Percentiles rank a stretch among this genome's conserved stretches.
Evolutionary conservation across 345 rosid genomes (phyloP).

Genomic region (Salix viminalis): DNA sequence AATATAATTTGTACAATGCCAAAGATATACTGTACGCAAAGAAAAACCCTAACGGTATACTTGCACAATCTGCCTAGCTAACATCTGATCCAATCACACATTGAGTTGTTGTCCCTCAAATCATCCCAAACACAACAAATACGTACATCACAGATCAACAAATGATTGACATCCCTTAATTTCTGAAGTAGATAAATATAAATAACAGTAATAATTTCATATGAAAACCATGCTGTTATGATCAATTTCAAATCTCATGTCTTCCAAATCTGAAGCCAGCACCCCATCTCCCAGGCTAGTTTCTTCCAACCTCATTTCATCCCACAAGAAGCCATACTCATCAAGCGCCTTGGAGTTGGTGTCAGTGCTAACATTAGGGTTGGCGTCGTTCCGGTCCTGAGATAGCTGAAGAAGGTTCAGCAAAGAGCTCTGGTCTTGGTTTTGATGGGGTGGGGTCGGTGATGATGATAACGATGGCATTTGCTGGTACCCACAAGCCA

Average conservation of each 20-base stretch:
- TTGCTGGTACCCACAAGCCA: constrained; percentile 28
- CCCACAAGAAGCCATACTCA: constrained; percentile 51
- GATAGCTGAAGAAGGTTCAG: constrained; percentile 40
- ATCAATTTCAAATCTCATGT: constrained; percentile 41
- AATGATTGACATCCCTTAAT: not conserved
- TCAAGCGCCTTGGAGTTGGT: constrained; percentile 34
- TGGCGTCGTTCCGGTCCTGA: constrained; percentile 21
- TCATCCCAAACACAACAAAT: not conserved
- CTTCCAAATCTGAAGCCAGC: constrained; percentile 37
- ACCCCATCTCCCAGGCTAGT: constrained; percentile 33
- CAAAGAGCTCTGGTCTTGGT: constrained; percentile 28
- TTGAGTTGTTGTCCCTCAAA: not conserved
- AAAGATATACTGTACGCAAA: not conserved
- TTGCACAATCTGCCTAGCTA: not conserved
- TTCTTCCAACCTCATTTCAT: constrained; percentile 35
- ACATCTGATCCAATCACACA: not conserved
- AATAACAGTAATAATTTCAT: constrained; percentile 4
- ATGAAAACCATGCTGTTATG: constrained; percentile 33
- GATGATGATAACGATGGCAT: constrained; percentile 24
- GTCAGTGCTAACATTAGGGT: constrained; percentile 5
- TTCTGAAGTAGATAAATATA: not conserved
- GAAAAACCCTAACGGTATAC: not conserved
- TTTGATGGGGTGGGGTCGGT: constrained; percentile 20
- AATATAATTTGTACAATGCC: not conserved
- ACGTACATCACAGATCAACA: constrained; percentile 9